These are phyloP conservation scores for Lasiosphaeris hirsuta DNA, from an alignment of 495 filamentous ascomycete genomes.

Conservation along the genomic window DNA sequence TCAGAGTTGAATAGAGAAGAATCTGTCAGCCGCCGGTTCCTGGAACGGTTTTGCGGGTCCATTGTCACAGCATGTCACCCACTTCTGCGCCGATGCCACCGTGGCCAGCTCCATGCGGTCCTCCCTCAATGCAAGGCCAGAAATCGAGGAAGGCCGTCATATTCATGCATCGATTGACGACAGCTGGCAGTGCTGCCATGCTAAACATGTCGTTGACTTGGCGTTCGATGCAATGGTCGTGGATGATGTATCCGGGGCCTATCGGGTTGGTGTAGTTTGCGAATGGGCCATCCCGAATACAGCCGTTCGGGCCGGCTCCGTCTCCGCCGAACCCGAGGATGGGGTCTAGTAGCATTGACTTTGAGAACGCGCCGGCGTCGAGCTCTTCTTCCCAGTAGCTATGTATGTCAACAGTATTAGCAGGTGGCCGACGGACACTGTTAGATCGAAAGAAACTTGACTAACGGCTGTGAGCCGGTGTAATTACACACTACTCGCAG, in stretches of 20 bases:
- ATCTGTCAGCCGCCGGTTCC: neutral
- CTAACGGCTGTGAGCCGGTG: constrained; percentile 36
- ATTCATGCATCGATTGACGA: neutral
- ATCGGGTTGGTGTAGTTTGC: constrained; percentile 8
- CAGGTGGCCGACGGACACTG: too few species aligned
- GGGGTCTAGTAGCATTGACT: constrained; percentile 32
- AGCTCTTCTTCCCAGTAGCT: constrained; percentile 46
- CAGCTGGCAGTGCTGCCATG: neutral
- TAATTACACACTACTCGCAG: constrained; percentile 44
- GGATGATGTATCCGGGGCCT: constrained; percentile 2
- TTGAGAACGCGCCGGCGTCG: constrained; percentile 40
- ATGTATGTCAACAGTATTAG: neutral
- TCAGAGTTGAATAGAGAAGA: too few species aligned
- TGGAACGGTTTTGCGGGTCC: too few species aligned
- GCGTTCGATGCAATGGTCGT: constrained; percentile 11
- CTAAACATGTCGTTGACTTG: neutral
- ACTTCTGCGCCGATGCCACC: constrained; percentile 6
- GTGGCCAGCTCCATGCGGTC: constrained; percentile 8
- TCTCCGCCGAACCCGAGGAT: constrained; percentile 44
- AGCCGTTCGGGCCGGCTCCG: constrained; percentile 28
- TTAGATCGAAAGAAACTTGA: too few species aligned
- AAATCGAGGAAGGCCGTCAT: neutral
- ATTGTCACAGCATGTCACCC: neutral
- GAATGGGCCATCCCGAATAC: constrained; percentile 40
- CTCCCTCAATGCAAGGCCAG: constrained; percentile 6